Conservation (phyloP, 1,284 basidiomycete species). For the Salmacisia buchloeana region DNA sequence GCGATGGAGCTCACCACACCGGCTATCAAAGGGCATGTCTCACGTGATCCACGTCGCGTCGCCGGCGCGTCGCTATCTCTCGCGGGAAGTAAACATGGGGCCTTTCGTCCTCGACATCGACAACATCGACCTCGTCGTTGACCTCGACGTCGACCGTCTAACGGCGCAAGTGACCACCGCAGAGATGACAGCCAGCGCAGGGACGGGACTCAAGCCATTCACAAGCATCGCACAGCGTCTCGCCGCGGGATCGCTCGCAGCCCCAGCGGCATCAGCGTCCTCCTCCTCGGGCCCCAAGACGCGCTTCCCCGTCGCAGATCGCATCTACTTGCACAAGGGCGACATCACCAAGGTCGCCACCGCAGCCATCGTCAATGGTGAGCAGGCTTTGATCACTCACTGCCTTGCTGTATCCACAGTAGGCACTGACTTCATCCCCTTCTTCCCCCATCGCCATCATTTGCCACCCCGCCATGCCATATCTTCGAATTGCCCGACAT, state of each 20-base stretch:
- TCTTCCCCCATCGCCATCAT: background rate
- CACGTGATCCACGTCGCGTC: no score
- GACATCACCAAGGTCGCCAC: slow-evolving; percentile 5
- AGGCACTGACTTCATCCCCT: background rate
- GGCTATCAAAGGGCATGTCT: no score
- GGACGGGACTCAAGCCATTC: background rate
- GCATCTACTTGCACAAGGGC: slow-evolving; percentile 4
- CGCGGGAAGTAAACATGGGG: no score
- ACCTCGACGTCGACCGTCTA: no score
- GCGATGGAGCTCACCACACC: no score
- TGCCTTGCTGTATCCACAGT: background rate
- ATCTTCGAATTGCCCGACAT: background rate
- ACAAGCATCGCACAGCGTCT: background rate
- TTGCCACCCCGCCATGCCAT: background rate
- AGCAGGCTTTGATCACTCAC: background rate
- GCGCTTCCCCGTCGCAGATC: background rate
- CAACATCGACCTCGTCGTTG: no score
- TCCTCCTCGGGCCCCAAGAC: background rate
- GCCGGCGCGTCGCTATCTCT: no score
- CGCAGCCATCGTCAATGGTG: slow-evolving; percentile 5
- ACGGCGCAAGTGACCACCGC: background rate
- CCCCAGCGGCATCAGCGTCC: background rate
- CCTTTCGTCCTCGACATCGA: no score
- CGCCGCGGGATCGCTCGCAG: background rate
- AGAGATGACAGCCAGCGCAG: background rate